Percentiles rank a stretch among this genome's conserved stretches.
Conservation (phyloP, 2,329 filamentous ascomycete species). For the Neopestalotiopsis sp. region DNA sequence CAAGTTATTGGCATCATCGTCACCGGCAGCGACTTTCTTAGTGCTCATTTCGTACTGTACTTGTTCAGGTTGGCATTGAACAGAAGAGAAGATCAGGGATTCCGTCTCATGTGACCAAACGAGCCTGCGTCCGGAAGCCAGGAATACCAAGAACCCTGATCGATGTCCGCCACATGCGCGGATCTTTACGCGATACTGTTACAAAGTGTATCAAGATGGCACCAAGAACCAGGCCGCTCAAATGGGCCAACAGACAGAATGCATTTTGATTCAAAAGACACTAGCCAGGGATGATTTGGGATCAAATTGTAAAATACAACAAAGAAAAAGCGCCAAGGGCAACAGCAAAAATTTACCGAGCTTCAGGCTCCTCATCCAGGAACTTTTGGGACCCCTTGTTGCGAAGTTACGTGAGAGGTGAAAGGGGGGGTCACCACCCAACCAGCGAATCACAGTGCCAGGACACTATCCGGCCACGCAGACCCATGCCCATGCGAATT, state of each 20-base stretch:
- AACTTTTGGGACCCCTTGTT: background rate
- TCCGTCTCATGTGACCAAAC: background rate
- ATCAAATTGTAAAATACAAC: background rate
- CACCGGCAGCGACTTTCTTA: too few relatives aligned
- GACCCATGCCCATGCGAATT: background rate
- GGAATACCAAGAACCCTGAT: background rate
- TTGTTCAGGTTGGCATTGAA: too few relatives aligned
- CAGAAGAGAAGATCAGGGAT: background rate
- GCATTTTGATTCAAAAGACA: background rate
- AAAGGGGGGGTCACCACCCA: too few relatives aligned
- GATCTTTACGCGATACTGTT: background rate
- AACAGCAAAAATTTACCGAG: too few relatives aligned
- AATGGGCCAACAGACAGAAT: background rate
- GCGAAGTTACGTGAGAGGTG: too few relatives aligned
- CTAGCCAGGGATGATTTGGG: background rate
- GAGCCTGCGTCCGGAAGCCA: background rate
- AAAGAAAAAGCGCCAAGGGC: background rate
- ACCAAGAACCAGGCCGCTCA: too few relatives aligned
- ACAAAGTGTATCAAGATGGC: background rate
- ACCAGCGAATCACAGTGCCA: background rate
- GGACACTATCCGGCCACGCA: background rate
- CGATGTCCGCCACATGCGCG: background rate
- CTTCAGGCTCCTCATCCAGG: background rate
- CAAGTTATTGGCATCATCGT: too few relatives aligned
- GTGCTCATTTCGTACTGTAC: too few relatives aligned